Evolutionary conservation across 108 stramenopile species (phyloP).

Genomic region (Epithemia pelagica): DNA sequence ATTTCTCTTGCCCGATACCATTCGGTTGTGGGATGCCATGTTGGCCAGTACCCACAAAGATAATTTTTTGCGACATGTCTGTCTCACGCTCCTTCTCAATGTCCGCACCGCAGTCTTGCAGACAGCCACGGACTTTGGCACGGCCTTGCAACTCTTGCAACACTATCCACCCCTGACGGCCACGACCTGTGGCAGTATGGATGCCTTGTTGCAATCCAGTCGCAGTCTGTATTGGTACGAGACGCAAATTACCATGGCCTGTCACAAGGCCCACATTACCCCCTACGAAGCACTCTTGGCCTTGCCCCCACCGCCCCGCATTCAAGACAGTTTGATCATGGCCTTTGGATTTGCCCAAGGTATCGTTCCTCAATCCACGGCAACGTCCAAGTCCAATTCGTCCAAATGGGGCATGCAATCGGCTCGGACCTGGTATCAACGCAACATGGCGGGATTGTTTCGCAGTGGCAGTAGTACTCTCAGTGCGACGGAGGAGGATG

Average conservation of each 20-base stretch:
- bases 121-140: conserved; percentile 56
- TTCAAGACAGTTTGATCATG: conserved; percentile 40
- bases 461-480: no score
- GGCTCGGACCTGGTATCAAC: no score
- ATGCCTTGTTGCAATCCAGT: conserved; percentile 59
- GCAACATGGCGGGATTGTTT: no score
- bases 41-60: conserved; percentile 90
- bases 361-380: conserved; percentile 18
- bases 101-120: conserved; percentile 72
- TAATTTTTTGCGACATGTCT: conserved; percentile 85
- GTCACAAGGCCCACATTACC: conserved; percentile 67
- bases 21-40: conserved; percentile 95
- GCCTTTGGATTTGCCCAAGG: conserved; percentile 70
- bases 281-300: conserved; percentile 57
- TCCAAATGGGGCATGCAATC: no score
- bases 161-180: conserved; percentile 51
- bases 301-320: conserved; percentile 55
- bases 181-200: conserved; percentile 23
- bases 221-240: conserved; percentile 81
- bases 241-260: conserved; percentile 70
- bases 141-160: conserved; percentile 66
- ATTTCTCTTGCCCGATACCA: conserved; percentile 91
- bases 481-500: no score
- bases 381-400: no score
- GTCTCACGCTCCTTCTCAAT: conserved; percentile 86